phyloP scores from a whole-genome alignment of 306 rosid genomes.

The Erythrophleum fordii region DNA sequence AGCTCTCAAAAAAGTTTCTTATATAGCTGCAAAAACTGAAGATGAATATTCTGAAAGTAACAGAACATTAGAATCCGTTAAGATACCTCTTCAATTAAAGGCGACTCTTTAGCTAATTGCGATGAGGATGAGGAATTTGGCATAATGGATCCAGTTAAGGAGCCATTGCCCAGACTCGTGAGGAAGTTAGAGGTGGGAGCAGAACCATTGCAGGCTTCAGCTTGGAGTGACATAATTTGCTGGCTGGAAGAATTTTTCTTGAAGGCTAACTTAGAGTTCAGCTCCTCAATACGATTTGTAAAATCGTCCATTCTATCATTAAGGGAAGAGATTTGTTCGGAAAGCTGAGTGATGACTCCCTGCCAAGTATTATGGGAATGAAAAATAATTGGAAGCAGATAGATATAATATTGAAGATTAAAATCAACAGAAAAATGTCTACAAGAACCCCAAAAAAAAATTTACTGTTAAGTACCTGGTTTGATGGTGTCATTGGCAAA shows the following conservation, averaged over 20 bases:
- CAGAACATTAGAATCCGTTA: constrained; percentile 12
- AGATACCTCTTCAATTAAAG: constrained; percentile 81
- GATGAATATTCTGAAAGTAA: constrained; percentile 21
- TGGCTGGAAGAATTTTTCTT: constrained; percentile 71
- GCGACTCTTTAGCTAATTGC: constrained; percentile 74
- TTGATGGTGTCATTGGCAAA: constrained; percentile 51
- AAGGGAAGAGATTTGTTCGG: constrained; percentile 86
- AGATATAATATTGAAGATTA: constrained; percentile 19
- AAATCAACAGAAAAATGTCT: constrained; percentile 28
- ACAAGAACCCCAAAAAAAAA: constrained; percentile 7
- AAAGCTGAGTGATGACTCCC: constrained; percentile 76
- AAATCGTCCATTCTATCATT: constrained; percentile 97
- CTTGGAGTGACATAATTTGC: constrained; percentile 73
- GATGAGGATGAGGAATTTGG: constrained; percentile 78
- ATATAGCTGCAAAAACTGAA: background rate
- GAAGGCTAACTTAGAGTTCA: constrained; percentile 70
- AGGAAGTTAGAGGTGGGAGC: constrained; percentile 82
- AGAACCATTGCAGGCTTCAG: constrained; percentile 85
- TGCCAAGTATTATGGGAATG: constrained; percentile 39
- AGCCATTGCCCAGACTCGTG: constrained; percentile 68
- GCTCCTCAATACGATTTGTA: constrained; percentile 83
- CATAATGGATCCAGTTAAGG: constrained; percentile 67
- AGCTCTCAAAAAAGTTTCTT: constrained; percentile 14
- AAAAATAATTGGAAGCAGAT: constrained; percentile 4
- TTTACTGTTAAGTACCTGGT: constrained; percentile 57